Conservation (phyloP, 208 protist species). For the Trypanosomatidae sp. region DNA sequence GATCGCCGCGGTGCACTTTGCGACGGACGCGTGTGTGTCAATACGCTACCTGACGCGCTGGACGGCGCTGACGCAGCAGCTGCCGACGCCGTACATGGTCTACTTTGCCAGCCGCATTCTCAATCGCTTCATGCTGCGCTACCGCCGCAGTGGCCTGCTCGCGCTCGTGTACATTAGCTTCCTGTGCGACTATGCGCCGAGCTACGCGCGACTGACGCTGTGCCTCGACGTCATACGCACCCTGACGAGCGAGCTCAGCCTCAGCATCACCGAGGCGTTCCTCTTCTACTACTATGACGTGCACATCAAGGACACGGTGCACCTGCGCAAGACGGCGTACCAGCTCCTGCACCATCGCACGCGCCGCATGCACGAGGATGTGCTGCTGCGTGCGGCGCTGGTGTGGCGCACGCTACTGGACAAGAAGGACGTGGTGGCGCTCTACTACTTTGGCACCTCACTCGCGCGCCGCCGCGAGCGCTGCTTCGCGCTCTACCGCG, state of each 20-base stretch:
- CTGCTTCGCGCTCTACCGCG: neutral
- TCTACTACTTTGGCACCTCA: neutral
- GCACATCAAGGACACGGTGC: neutral
- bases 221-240: slow-evolving; percentile 8
- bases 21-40: neutral
- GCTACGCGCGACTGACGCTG: slow-evolving; percentile 5
- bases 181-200: slow-evolving; percentile 10
- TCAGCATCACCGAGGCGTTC: slow-evolving; percentile 2
- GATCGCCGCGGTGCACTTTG: neutral
- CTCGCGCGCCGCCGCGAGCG: neutral
- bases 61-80: neutral
- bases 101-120: slow-evolving; percentile 13
- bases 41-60: neutral
- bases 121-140: slow-evolving; percentile 9
- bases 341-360: neutral
- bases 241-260: neutral
- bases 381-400: neutral
- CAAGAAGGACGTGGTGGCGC: neutral
- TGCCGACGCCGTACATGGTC: slow-evolving; percentile 12
- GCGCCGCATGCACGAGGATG: neutral
- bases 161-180: slow-evolving; percentile 6
- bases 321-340: neutral
- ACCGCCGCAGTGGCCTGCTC: neutral
- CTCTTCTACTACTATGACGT: neutral
- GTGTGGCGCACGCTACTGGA: neutral